Base-by-base conservation (phyloP, 768 basidiomycete species). In the Suillus decipiens region DNA sequence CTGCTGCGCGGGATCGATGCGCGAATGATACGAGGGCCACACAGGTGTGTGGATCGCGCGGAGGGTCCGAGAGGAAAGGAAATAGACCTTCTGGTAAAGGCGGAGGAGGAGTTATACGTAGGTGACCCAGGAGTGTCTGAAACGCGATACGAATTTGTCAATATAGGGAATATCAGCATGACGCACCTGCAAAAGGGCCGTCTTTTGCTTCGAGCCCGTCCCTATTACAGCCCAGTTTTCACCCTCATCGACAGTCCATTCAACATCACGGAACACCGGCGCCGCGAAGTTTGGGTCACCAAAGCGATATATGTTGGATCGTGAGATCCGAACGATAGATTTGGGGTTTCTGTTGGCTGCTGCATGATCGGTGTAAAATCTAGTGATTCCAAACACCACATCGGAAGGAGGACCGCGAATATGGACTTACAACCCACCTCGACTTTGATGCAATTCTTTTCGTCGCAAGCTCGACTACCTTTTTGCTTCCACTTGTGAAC, bases 211-310 rank as follows among this genome's bases (percentile, higher is more conserved):
- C 22, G 86, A 82, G 1, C 84, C 85, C 34, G 86, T 83, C 1
- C 87, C 86, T 5, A 94, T 80, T 10, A 94, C 80, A 0, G 89
- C 92, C 93, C 93, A 94, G 17, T 81, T 86, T 70, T 93, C 84
- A 33, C 81, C 81, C 22, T 87, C 80, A 28, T 80, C 73, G 0
- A 90, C 79, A 7, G 79, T 83, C 89, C 89, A 90, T 15, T 80
- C 71, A 1, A 89, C 71, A 63, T 82, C 76, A 0, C 74, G 80
- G 66, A 90, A 79, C 5, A 87, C 78, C 15, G 86, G 86, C 5
- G 68, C 61, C 1, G 78, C 75, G 24, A 75, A 70, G 61, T 81
- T 79, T 2, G 84, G 75, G 59, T 85, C 82, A 0, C 88, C 88
- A 66, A 89, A 88, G 5, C 82, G 82, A 73, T 84, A 85, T 12